phyloP scores from a whole-genome alignment of 805 yeast species.

The Komagataella kurtzmanii region DNA sequence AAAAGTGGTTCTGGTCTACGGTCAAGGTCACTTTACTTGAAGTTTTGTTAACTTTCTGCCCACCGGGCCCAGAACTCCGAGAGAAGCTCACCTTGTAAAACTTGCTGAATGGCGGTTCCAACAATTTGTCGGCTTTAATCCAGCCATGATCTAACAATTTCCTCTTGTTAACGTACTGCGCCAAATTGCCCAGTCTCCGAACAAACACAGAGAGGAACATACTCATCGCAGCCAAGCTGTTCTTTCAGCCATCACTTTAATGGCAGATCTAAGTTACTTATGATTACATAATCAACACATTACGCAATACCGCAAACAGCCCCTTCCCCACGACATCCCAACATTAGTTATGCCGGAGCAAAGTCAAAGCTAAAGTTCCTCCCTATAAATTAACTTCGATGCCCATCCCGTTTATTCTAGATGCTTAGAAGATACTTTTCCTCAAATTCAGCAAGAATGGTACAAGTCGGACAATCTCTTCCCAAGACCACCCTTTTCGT shows the following conservation, averaged over 20 bases:
- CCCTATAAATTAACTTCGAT: neutral
- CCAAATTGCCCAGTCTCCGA: neutral
- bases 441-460: neutral
- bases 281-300: neutral
- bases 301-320: neutral
- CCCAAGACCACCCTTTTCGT: neutral
- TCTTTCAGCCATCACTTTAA: neutral
- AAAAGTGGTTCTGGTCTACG: neutral
- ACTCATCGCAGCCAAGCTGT: neutral
- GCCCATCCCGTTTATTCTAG: neutral
- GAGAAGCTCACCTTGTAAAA: conserved; percentile 25
- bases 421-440: neutral
- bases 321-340: neutral
- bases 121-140: neutral
- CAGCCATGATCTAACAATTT: neutral
- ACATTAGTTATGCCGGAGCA: neutral
- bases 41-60: conserved; percentile 48
- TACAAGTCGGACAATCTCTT: neutral
- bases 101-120: neutral
- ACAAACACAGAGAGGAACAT: neutral
- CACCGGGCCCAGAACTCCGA: conserved; percentile 46
- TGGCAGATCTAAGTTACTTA: neutral
- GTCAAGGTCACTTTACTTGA: conserved; percentile 28
- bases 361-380: neutral
- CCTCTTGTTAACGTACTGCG: neutral